Evolutionary conservation across 75 land plant genomes (phyloP), one percentile per base, ranked within the genome.

Genomic region (Ceratopteris richardii): DNA sequence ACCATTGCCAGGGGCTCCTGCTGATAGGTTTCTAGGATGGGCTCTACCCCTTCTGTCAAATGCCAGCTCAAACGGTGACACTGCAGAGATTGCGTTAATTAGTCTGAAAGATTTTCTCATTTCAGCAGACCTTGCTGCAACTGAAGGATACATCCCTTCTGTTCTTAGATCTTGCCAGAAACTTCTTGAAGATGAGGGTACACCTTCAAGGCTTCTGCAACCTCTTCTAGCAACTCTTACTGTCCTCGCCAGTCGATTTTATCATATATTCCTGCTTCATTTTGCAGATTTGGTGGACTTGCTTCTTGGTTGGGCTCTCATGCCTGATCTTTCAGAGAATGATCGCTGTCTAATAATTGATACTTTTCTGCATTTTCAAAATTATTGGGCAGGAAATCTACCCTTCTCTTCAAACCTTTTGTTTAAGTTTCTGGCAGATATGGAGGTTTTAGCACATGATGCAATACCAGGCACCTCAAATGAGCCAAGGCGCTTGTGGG

Each of bases 281-380:
- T 93, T 93, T 61, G 65, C 68, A 36, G 98, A 93, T 69, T 73
- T 93, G 37, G 79, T 93, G 17, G 98, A 93, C 66, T 65, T 93
- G 72, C 86, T 93, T 63, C 84, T 93, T 53, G 98, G 98, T n/a
- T 88, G 95, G 98, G 98, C 95, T 10, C 69, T 93, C 55, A 80
- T 82, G 51, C 82, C 98, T 0, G 87, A 83, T 62, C 82, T 88
- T 51, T 61, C 77, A n/a, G 98, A 85, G 13, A 55, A 80, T 26
- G 93, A 83, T 64, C 70, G 89, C 22, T 61, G 73, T 25, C 65
- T 79, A 9, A 93, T 93, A 28, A 82, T 78, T 59, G 87, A 85
- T 36, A 78, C 65, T 55, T 93, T 93, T 54, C 54, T 93, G 66
- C 86, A 80, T 66, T 93, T 93, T 71, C 83, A 83, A 64, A 81